Percentiles rank a stretch among this genome's conserved stretches.
phyloP scores from a whole-genome alignment of 129 eudicot species.

The Centrapalus pauciflorus region DNA sequence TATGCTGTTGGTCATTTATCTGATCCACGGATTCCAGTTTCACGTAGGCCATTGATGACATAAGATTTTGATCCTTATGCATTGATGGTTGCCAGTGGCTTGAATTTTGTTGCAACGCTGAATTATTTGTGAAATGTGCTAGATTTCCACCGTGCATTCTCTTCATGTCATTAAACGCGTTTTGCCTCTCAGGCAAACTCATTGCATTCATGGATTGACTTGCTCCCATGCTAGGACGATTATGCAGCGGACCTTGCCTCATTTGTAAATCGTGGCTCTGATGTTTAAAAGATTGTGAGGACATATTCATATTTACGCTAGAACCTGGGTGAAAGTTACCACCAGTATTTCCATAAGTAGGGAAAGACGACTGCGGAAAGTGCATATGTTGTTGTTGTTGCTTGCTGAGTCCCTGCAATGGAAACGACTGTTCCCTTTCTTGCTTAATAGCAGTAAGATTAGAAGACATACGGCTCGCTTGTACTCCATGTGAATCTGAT shows the following conservation, averaged over 20 bases:
- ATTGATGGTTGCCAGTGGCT: conserved; percentile 48
- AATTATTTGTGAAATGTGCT: conserved; percentile 36
- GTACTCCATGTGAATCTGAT: conserved; percentile 39
- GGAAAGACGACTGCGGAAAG: conserved; percentile 46
- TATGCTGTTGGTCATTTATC: conserved; percentile 56
- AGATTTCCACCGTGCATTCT: conserved; percentile 41
- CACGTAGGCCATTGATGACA: conserved; percentile 47
- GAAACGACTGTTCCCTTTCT: conserved; percentile 45
- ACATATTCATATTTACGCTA: conserved; percentile 41
- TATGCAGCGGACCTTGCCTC: conserved; percentile 43
- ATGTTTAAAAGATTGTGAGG: conserved; percentile 43
- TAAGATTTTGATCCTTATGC: conserved; percentile 38
- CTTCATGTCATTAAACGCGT: conserved; percentile 40
- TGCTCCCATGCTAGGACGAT: conserved; percentile 36
- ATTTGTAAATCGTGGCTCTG: conserved; percentile 42
- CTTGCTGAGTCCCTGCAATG: conserved; percentile 52
- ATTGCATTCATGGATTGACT: conserved; percentile 28
- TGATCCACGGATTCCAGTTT: conserved; percentile 71
- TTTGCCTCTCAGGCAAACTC: conserved; percentile 33
- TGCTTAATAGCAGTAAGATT: conserved; percentile 34
- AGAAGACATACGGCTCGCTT: conserved; percentile 38
- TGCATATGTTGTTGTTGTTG: conserved; percentile 53
- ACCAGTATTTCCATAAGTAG: conserved; percentile 46
- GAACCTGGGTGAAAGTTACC: conserved; percentile 33
- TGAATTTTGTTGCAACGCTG: conserved; percentile 34